phyloP scores from a whole-genome alignment of 768 basidiomycete species.

The Butyriboletus loyo region DNA sequence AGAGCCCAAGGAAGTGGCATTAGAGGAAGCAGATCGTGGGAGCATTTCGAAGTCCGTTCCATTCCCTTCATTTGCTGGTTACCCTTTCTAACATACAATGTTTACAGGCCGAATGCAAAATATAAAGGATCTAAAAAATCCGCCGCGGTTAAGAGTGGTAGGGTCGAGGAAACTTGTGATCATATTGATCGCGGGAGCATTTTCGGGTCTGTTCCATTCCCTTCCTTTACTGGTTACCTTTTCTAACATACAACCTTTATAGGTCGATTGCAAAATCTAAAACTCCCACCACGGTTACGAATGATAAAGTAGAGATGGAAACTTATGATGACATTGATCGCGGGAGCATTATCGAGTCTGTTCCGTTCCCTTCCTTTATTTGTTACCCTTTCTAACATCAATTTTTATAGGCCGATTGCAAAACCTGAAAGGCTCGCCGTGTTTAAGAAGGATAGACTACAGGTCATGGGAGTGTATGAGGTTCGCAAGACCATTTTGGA shows the following conservation, averaged over 20 bases:
- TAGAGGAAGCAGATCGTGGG: no score
- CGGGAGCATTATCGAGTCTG: conserved; percentile 35
- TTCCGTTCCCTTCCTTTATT: background rate
- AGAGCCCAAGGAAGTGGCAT: background rate
- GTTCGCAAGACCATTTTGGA: no score
- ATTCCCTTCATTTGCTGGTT: no score
- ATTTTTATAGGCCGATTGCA: background rate
- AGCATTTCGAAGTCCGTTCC: no score
- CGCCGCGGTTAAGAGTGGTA: background rate
- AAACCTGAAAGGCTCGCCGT: no score
- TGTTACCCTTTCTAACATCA: background rate
- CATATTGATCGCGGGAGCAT: no score
- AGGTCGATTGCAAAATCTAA: background rate
- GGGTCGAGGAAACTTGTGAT: no score
- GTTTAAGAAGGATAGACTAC: background rate
- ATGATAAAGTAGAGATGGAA: conserved; percentile 20
- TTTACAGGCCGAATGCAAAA: no score
- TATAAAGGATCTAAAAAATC: no score
- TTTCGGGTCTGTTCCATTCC: background rate
- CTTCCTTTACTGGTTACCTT: background rate
- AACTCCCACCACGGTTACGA: background rate
- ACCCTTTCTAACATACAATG: no score
- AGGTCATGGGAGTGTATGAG: no score
- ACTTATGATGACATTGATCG: conserved; percentile 36
- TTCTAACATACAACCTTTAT: background rate